Percentiles rank a stretch among this genome's conserved stretches.
These are phyloP conservation scores for Aspergillus sp. DNA, from an alignment of 2,329 filamentous ascomycete genomes.

Conservation along the genomic window DNA sequence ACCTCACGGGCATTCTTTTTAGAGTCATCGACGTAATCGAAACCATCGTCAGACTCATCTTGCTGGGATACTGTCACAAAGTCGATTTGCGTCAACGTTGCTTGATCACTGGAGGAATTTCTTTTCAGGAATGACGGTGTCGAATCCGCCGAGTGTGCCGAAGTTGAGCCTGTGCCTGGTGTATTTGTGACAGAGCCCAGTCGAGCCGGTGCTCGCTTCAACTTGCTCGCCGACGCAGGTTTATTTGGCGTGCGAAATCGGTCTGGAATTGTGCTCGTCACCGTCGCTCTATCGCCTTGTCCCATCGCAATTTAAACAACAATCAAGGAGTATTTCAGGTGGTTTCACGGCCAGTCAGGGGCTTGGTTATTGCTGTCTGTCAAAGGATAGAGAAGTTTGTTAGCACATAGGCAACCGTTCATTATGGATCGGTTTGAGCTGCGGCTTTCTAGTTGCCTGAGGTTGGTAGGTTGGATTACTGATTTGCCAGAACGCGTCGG, in stretches of 20 bases:
- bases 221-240: slow-evolving; percentile 15
- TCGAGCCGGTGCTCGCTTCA: slow-evolving; percentile 17
- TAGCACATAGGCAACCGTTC: neutral
- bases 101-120: slow-evolving; percentile 29
- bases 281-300: slow-evolving; percentile 15
- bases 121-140: slow-evolving; percentile 22
- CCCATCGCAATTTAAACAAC: slow-evolving; percentile 29
- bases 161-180: slow-evolving; percentile 2
- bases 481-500: slow-evolving; percentile 1
- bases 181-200: slow-evolving; percentile 5
- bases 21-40: slow-evolving; percentile 30
- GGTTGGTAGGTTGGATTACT: neutral
- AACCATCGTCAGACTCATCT: slow-evolving; percentile 21
- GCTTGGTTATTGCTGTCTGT: slow-evolving; percentile 7
- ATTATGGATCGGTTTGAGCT: slow-evolving; percentile 1
- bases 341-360: slow-evolving; percentile 14
- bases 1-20: slow-evolving; percentile 17
- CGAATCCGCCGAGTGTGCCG: slow-evolving; percentile 14
- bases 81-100: slow-evolving; percentile 44
- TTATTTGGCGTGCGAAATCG: slow-evolving; percentile 25
- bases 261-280: slow-evolving; percentile 12
- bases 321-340: neutral
- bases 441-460: slow-evolving; percentile 8
- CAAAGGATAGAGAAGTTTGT: neutral
- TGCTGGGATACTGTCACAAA: slow-evolving; percentile 31